Evolutionary conservation across 2,329 filamentous ascomycete species (phyloP).

Genomic region (Aureobasidium sp.): DNA sequence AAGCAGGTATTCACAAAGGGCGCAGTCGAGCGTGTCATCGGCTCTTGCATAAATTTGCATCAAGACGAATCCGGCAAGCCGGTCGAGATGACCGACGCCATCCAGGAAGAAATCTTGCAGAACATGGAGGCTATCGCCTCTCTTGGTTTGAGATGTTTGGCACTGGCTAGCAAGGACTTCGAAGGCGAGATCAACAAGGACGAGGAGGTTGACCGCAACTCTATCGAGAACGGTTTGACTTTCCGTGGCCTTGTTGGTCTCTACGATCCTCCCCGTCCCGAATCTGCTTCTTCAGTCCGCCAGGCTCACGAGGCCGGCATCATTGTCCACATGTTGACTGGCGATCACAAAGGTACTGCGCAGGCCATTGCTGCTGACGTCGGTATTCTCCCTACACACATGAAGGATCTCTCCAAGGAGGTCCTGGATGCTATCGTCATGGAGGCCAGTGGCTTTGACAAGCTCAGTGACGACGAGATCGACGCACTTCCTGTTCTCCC

Average conservation of each 20-base stretch:
- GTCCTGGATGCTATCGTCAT: slow-evolving; percentile 63
- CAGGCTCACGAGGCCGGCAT: slow-evolving; percentile 67
- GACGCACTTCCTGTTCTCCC: slow-evolving; percentile 66
- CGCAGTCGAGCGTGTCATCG: slow-evolving; percentile 60
- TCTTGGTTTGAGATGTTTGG: slow-evolving; percentile 58
- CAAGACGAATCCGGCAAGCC: slow-evolving; percentile 30
- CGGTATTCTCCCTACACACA: slow-evolving; percentile 62
- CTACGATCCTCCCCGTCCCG: slow-evolving; percentile 75
- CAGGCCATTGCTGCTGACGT: slow-evolving; percentile 73
- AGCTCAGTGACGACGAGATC: slow-evolving; percentile 64
- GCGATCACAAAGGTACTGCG: slow-evolving; percentile 71
- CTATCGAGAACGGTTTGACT: slow-evolving; percentile 58
- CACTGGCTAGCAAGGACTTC: slow-evolving; percentile 46
- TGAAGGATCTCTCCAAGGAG: slow-evolving; percentile 49
- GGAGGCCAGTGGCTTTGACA: slow-evolving; percentile 53
- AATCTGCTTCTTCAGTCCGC: slow-evolving; percentile 64
- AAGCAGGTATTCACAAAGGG: slow-evolving; percentile 51
- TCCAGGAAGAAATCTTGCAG: slow-evolving; percentile 46
- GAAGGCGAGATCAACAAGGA: slow-evolving; percentile 31
- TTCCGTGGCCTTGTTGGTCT: slow-evolving; percentile 79
- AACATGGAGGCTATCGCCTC: slow-evolving; percentile 60
- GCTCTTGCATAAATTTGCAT: slow-evolving; percentile 48
- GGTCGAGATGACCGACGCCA: slow-evolving; percentile 40
- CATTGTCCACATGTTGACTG: slow-evolving; percentile 75
- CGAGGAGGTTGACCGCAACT: slow-evolving; percentile 45